phyloP scores from a whole-genome alignment of 208 protist species.

The Crithidia sp. region DNA sequence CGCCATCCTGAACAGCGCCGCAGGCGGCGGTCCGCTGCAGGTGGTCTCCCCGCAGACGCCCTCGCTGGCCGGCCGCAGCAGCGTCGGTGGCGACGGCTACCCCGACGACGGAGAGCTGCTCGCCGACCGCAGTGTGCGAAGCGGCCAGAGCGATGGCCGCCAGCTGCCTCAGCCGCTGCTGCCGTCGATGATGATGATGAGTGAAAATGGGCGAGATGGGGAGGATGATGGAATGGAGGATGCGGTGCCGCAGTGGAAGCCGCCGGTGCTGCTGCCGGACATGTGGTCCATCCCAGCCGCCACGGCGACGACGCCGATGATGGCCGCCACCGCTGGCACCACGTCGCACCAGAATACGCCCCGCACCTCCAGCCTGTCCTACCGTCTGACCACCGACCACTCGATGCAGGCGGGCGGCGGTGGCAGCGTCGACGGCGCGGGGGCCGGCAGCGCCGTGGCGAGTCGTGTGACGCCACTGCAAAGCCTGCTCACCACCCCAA shows the following conservation, averaged over 20 bases:
- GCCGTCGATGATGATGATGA: background rate
- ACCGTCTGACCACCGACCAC: constrained; percentile 1
- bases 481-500: constrained; percentile 5
- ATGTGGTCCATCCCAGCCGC: constrained; percentile 12
- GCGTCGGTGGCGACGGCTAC: constrained; percentile 18
- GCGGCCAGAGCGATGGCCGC: background rate
- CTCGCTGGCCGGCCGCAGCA: constrained; percentile 10
- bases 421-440: background rate
- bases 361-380: background rate
- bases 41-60: background rate
- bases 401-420: background rate
- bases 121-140: background rate
- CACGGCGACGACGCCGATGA: background rate
- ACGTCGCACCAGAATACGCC: constrained; percentile 3
- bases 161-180: background rate
- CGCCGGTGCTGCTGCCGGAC: constrained; percentile 33
- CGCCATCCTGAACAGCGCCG: background rate
- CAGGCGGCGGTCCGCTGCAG: constrained; percentile 4
- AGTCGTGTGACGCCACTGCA: constrained; percentile 1
- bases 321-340: background rate
- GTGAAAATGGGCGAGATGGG: background rate
- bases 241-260: constrained; percentile 25
- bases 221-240: constrained; percentile 2
- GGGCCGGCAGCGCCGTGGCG: background rate
- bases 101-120: constrained; percentile 14